Evolutionary conservation across 805 yeast species (phyloP).

Genomic region (Limtongia smithiae): DNA sequence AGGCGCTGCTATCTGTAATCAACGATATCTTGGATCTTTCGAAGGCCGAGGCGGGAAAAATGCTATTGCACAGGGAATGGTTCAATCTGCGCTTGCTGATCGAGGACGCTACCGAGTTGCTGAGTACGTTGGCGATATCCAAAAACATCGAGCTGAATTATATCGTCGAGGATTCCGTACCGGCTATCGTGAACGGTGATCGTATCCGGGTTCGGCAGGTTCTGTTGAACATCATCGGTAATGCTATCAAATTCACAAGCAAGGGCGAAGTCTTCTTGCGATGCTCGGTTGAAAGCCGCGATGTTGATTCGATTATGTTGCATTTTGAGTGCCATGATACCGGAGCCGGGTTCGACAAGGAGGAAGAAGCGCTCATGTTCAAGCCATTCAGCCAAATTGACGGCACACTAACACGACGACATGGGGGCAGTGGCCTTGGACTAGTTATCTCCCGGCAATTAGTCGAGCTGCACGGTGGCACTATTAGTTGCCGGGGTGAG

Average conservation of each 20-base stretch:
- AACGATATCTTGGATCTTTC: conserved; percentile 39
- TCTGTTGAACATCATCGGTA: conserved; percentile 37
- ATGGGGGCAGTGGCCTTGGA: conserved; percentile 39
- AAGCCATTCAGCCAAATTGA: conserved; percentile 38
- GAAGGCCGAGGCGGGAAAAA: conserved; percentile 40
- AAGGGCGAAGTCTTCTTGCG: conserved; percentile 36
- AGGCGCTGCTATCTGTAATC: conserved; percentile 37
- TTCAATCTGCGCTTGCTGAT: conserved; percentile 36
- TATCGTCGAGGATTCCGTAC: conserved; percentile 35
- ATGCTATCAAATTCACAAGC: conserved; percentile 39
- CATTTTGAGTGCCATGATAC: conserved; percentile 38
- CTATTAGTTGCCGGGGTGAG: conserved; percentile 33
- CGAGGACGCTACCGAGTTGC: conserved; percentile 37
- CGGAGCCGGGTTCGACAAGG: conserved; percentile 37
- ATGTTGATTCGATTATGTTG: conserved; percentile 26
- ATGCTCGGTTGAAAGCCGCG: conserved; percentile 28
- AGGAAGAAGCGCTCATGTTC: conserved; percentile 36
- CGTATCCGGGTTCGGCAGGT: conserved; percentile 39
- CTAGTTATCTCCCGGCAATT: conserved; percentile 38
- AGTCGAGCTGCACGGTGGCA: conserved; percentile 37
- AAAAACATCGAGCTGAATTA: conserved; percentile 37
- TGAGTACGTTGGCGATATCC: conserved; percentile 37
- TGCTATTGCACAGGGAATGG: conserved; percentile 35
- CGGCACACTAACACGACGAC: conserved; percentile 28
- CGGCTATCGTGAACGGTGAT: conserved; percentile 37